A percentile compares a stretch with the other conserved stretches of the same genome.
Conservation (phyloP, 345 rosid genomes). For the Linum usitatissimum region DNA sequence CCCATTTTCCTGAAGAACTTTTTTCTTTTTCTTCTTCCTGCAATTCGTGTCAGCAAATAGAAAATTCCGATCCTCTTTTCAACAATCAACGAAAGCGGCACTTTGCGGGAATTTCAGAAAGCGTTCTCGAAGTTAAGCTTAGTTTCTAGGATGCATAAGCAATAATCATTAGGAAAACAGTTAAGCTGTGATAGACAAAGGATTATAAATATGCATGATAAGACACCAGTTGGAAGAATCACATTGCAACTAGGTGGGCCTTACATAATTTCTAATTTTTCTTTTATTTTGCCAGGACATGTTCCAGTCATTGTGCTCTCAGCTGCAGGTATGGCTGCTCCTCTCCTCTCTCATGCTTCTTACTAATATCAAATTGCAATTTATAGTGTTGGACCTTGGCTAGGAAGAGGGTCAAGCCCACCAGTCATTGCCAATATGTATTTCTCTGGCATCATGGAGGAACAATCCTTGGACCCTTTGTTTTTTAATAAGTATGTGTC, state of each 20-base stretch:
- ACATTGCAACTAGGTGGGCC: background rate
- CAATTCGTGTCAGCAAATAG: background rate
- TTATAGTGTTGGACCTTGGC: conserved; percentile 5
- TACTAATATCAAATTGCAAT: background rate
- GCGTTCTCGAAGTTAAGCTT: conserved; percentile 39
- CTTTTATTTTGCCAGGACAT: conserved; percentile 34
- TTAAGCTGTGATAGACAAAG: too few relatives aligned
- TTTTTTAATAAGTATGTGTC: conserved; percentile 52
- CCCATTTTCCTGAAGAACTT: background rate
- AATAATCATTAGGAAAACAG: too few relatives aligned
- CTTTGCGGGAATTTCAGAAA: conserved; percentile 33
- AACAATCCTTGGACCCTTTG: conserved; percentile 56
- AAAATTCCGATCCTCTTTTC: background rate
- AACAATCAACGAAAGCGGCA: background rate
- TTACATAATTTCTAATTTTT: background rate
- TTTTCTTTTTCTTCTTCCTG: background rate
- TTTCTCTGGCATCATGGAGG: conserved; percentile 42
- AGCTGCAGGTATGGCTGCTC: conserved; percentile 43
- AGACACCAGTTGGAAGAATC: too few relatives aligned
- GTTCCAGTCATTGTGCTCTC: conserved; percentile 47
- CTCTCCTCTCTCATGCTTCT: background rate
- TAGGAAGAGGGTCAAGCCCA: background rate
- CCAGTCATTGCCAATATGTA: background rate
- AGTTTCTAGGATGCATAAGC: background rate
- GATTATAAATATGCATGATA: too few relatives aligned